Evolutionary conservation across 495 filamentous ascomycete species (phyloP), one percentile per base, ranked within the genome.

Genomic region (Talaromyces wortmannii): DNA sequence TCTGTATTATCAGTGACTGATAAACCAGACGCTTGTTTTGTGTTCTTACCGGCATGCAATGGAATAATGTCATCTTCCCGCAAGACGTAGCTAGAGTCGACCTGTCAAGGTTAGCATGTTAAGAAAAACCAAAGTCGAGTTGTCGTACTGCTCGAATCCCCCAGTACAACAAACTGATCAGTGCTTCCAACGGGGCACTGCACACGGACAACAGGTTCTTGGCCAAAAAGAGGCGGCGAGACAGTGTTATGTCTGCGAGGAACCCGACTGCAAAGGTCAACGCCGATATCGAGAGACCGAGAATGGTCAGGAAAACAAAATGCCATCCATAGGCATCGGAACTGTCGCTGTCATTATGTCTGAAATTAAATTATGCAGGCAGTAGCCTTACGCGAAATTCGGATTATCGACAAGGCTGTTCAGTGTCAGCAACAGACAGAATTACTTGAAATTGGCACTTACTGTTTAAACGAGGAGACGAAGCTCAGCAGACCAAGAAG

Each of bases 101-200:
- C 85, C 80, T 83, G 57, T 32, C 15, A 18, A 45, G 12, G 2
- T n/a, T 48, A 59, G 31, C 29, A 53, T 57, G 46, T 23, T 45
- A 49, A 49, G n/a, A 16, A 23, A 50, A 17, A 15, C 18, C 43
- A 56, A 52, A 46, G 49, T 50, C 16, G 30, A 56, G n/a, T 44
- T 5, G 18, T 63, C 61, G 55, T 40, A 77, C 74, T 51, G 66
- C 10, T 16, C 82, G 79, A 17, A 96, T 73, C 36, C 83, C 77
- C 89, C 91, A 95, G 66, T 96, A 96, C 0, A 96, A 75, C n/a
- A 91, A 69, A 63, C 80, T 89, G 61, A 96, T 89, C 31, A 96
- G 67, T 23, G 92, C 82, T 61, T 90, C 89, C 57, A 96, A 69
- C 3, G 91, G 92, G 5, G 90, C 82, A 52, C 83, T 84, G 64